Conservation (phyloP, 23 red algal genomes). For the Gracilaria domingensis region DNA sequence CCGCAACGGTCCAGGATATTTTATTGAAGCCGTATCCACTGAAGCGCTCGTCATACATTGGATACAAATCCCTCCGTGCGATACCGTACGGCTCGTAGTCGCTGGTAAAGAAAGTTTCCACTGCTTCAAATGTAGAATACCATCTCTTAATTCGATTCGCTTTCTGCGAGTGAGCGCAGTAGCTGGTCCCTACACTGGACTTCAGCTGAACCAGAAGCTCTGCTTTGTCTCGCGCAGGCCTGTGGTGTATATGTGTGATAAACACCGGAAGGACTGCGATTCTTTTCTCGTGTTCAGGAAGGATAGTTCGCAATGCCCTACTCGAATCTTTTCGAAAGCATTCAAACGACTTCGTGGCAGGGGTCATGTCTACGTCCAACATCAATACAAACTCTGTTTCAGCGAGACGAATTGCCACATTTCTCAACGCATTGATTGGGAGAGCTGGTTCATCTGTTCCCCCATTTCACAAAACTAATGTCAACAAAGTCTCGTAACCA, state of each 20-base stretch:
- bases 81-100: conserved; percentile 94
- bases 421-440: conserved; percentile 89
- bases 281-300: conserved; percentile 26
- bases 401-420: conserved; percentile 77
- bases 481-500: conserved; percentile 64
- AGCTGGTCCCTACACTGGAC: conserved; percentile 29
- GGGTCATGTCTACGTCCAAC: conserved; percentile 88
- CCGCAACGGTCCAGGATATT: conserved; percentile 73
- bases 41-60: conserved; percentile 89
- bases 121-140: conserved; percentile 31
- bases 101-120: conserved; percentile 57
- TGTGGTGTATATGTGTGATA: conserved; percentile 54
- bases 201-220: conserved; percentile 50
- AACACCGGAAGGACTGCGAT: conserved; percentile 59
- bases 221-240: conserved; percentile 32
- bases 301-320: background rate
- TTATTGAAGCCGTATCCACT: conserved; percentile 98
- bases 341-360: conserved; percentile 40
- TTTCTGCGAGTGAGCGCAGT: conserved; percentile 78
- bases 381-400: conserved; percentile 79
- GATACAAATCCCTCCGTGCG: conserved; percentile 49
- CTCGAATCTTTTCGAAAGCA: conserved; percentile 46
- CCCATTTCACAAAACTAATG: conserved; percentile 43
- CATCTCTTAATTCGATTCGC: conserved; percentile 73
- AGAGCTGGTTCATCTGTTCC: conserved; percentile 12